Evolutionary conservation across 208 protist genomes (phyloP), one percentile per base, ranked within the genome.

Genomic region (Lotmaria passim): DNA sequence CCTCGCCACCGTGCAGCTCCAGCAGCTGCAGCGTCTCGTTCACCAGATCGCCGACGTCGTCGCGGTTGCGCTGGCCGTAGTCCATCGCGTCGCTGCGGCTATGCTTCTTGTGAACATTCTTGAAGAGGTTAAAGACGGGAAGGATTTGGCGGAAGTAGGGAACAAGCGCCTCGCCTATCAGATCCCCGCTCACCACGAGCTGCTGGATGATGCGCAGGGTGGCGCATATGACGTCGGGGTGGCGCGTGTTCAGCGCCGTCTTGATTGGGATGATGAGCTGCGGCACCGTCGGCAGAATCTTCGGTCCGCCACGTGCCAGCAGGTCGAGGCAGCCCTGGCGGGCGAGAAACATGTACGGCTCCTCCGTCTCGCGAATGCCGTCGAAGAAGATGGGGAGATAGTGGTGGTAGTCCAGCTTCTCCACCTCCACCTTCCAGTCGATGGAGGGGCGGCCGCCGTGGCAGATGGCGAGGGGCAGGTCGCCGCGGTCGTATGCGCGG

Each of bases 331-430:
- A 93, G 19, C 98, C 98, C 81, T 99, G 95, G n/a, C 94, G 79
- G 3, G 98, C 96, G 7, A 99, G 80, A 78, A 99, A 99, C 82
- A 91, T 92, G 83, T 99, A 99, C 31, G 98, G 98, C 75, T 99
- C 97, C 71, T 98, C 90, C 31, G 95, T 98, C 75, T 99, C 98
- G 39, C 98, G 88, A 31, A 99, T 93, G 14, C 98, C 98, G 75
- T 99, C 98, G 82, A 99, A 99, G 77, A 99, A 99, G 66, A 99
- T 98, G 50, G 98, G 98, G 31, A 99, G 92, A 81, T 99, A 99
- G 85, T 99, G 98, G 75, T 99, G 97, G 78, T 98, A 99, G 80
- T 99, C 98, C 8, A 99, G 88, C 79, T 98, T 96, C 69, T 99
- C 97, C 34, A 99, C 94, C 55, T 98, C 93, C 65, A 99, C 97